Base-by-base conservation (phyloP, 176 grass and related monocot genomes). In the Oryza punctata region DNA sequence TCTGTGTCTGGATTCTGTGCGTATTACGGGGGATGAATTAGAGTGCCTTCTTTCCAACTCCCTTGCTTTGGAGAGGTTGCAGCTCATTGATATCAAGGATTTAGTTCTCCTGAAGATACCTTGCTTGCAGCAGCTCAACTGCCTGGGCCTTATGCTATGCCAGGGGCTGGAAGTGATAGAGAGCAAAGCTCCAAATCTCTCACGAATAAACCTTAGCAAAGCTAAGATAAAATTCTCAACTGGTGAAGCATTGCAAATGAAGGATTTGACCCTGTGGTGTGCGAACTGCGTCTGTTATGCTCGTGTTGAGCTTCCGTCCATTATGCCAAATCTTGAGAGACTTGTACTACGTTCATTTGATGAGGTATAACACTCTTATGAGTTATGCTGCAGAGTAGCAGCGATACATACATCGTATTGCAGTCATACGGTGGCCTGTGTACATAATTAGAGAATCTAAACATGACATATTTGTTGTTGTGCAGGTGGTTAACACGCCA, bases 221-320 rank as follows among this genome's bases (percentile, higher is more conserved):
- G 0, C 0, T 12, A 21, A 6, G 16, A 12, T 33, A 65, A 38
- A 65, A 23, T 27, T 81, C 35, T 65, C 26, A 33, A 19, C 63
- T 64, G 54, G 69, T 60, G 49, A 27, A 64, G 69, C 80, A 82
- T 73, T 61, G 1, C 69, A 32, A 16, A 13, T 82, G 69, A 82
- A 73, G 11, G 10, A 46, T 2, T 11, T 72, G 6, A 3, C 4
- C 3, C 3, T 73, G 11, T 23, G 0, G 7, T 11, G 18, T 41
- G 2, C 2, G 5, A 19, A 57, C 0, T 25, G 16, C 18, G 0
- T 47, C 18, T 64, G 19, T 46, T 73, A 64, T 64, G 69, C 69
- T 73, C 18, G 37, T 73, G 80, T 6, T 2, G 6, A 73, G 19
- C 80, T 82, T 64, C 69, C 57, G 11, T n/a, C 40, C 11, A 33